Base-by-base conservation (phyloP, 176 grass and related monocot species). In the Oryza coarctata region DNA sequence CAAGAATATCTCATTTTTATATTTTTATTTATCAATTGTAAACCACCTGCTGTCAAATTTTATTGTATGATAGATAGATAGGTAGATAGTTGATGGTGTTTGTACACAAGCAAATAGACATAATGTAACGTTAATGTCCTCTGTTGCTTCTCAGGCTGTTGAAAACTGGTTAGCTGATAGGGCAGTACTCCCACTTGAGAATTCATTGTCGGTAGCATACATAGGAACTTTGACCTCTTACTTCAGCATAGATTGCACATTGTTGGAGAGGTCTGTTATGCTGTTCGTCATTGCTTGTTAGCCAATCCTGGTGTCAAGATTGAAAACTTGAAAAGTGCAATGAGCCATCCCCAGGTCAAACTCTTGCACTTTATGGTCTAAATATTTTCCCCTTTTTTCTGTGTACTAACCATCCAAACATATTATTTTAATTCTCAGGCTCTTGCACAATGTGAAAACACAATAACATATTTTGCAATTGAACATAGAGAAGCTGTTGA, bases 161-260 rank as follows among this genome's bases (percentile, higher is more conserved):
- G 88, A 93, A 83, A 66, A 81, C 11, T 77, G 88, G 77, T n/a
- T 87, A 77, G 90, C 77, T 85, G 88, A 98, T 80, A 82, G 90
- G 82, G 92, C 95, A 72, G 95, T 98, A 68, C 49, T 94, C 68
- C 90, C 95, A 43, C 88, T 94, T 60, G 92, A 94, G 79, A 94
- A 98, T 89, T 84, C 95, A 38, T 50, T 98, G 70, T 88, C 31
- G 95, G 92, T 49, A 98, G 88, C 72, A 94, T 98, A 79, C 92
- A 94, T 82, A 77, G 90, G 63, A 97, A 97, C 36, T 97, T 91
- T 92, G 92, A 98, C 85, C 93, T 94, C 76, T 89, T 98, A 87
- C 86, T 98, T 70, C 83, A 63, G 11, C 92, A 94, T 94, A 84
- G 77, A n/a, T 83, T 98, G 61, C 86, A 94, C 57, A 93, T 98